Percentiles rank a stretch among this genome's conserved stretches.
Evolutionary conservation across 2,329 filamentous ascomycete genomes (phyloP).

Genomic region (Hymenoscyphus occultus): DNA sequence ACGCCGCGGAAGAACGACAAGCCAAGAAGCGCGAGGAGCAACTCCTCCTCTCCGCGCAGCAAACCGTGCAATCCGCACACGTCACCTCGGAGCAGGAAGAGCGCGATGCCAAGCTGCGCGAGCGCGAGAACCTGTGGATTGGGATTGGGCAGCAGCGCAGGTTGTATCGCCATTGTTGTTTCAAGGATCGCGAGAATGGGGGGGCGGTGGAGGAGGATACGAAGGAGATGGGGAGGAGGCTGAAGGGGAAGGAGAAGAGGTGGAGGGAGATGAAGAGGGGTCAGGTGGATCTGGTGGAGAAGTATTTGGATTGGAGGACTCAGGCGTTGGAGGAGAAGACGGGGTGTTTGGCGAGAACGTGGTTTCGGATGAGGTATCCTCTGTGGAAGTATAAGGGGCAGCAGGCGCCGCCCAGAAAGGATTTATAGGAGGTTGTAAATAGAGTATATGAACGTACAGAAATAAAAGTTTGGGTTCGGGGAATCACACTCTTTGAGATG

Average conservation of each 20-base stretch:
- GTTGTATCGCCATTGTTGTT: not conserved
- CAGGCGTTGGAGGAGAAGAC: not conserved
- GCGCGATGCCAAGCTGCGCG: not conserved
- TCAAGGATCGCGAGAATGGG: not conserved
- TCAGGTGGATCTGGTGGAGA: not conserved
- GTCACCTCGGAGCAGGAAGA: not conserved
- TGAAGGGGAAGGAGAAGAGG: not conserved
- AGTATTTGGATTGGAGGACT: not conserved
- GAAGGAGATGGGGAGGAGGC: not conserved
- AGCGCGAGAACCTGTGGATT: not conserved
- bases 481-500: constrained; percentile 11
- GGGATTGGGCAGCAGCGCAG: not conserved
- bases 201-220: not conserved
- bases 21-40: no score
- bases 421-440: not conserved
- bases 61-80: no score
- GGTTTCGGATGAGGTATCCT: not conserved
- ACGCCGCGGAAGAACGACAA: not conserved
- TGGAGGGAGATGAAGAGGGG: not conserved
- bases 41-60: no score
- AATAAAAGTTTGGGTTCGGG: not conserved
- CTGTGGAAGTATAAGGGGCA: constrained; percentile 1
- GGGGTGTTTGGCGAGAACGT: not conserved
- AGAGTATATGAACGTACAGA: not conserved
- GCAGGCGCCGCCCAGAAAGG: not conserved